phyloP scores from a whole-genome alignment of 2,329 filamentous ascomycete genomes.

The Colletotrichum magnum region DNA sequence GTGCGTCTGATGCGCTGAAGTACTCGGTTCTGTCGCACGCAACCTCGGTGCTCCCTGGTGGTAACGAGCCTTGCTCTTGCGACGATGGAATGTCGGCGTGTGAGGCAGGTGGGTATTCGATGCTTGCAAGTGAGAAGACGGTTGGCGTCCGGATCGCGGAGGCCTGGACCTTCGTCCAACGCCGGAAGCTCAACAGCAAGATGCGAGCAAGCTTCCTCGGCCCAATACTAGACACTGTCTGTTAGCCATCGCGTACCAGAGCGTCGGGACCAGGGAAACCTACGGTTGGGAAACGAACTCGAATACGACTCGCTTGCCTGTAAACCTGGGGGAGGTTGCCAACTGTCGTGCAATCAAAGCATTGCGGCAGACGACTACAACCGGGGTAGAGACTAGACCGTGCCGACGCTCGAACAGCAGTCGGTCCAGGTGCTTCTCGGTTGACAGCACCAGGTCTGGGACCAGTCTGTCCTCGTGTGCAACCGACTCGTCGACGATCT shows the following conservation, averaged over 20 bases:
- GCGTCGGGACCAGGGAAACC: slow-evolving; percentile 35
- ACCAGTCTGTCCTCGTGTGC: slow-evolving; percentile 27
- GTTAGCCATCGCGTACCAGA: background rate
- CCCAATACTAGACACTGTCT: slow-evolving; percentile 46
- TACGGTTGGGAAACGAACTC: slow-evolving; percentile 57
- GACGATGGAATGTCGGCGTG: no score
- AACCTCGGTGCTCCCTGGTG: background rate
- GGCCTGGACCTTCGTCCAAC: slow-evolving; percentile 44
- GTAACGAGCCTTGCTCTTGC: no score
- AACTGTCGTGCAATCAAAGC: slow-evolving; percentile 47
- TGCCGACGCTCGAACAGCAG: slow-evolving; percentile 12
- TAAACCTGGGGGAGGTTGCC: slow-evolving; percentile 41
- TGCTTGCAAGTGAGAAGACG: background rate
- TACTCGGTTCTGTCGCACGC: no score
- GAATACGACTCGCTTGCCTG: slow-evolving; percentile 45
- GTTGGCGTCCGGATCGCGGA: slow-evolving; percentile 9
- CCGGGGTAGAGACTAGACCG: slow-evolving; percentile 6
- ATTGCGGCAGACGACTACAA: slow-evolving; percentile 52
- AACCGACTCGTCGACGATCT: slow-evolving; percentile 43
- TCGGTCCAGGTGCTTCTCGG: slow-evolving; percentile 30
- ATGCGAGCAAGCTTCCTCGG: slow-evolving; percentile 54
- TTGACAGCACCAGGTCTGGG: slow-evolving; percentile 48
- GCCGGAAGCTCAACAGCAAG: slow-evolving; percentile 45
- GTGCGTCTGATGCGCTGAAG: no score
- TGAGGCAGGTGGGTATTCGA: background rate